Evolutionary conservation across 2,329 filamentous ascomycete genomes (phyloP), one percentile per base, ranked within the genome.

Genomic region (Orbilia ellipsospora): DNA sequence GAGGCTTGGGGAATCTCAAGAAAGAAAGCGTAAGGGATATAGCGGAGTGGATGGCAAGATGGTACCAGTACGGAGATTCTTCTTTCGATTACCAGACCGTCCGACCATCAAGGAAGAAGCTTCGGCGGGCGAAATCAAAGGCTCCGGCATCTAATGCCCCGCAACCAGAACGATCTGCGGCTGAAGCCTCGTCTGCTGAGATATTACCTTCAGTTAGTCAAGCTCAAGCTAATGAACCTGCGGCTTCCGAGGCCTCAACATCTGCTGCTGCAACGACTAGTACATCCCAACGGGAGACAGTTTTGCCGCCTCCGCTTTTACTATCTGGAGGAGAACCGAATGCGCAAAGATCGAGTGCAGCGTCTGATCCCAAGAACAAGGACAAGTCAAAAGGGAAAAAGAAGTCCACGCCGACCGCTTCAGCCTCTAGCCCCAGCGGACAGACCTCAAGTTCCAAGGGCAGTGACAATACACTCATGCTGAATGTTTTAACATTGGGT

Each of bases 401-500:
- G 36, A 48, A 26, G 23, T 48, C 57, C 6, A 51, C 42, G 20
- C 45, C 67, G 48, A 57, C 61, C 36, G 72, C 4, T 31, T 59
- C 36, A n/a, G 45, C 31, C 42, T 18, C 28, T 16, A 23, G 28
- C 15, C 55, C 57, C 26, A 68, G 52, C 23, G 74, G 64, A 18
- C 64, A 56, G 56, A 4, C 45, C 6, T 51, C 56, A 7, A 55
- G 60, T 7, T 65, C 61, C 16, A 61, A 68, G n/a, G 61, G 66
- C n/a, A 73, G 45, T n/a, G 70, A 75, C 26, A 69, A 60, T 60
- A 68, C 52, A 13, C 42, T 68, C 16, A 73, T 65, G 59, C 42
- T 77, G 18, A 80, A 78, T 59, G 77, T 80, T 15, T 60, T 80
- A 44, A 80, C 78, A n/a, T 42, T 80, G 5, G 73, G 79, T 10